Evolutionary conservation across 169 alveolate species (phyloP).

Genomic region (Eimeria mitis): DNA sequence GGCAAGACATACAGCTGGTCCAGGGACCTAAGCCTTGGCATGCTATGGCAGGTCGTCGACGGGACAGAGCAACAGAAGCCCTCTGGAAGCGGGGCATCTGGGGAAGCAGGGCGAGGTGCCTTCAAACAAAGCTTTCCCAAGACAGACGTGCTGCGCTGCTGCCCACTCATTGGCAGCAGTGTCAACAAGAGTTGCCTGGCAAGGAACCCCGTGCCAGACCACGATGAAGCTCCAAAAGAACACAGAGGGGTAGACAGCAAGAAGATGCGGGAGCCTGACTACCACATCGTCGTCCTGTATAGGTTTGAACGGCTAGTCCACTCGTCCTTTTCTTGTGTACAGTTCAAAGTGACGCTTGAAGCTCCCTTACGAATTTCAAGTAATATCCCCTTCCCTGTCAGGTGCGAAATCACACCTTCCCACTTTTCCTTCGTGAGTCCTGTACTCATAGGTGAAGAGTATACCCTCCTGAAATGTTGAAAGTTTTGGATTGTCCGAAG

Average conservation of each 20-base stretch:
- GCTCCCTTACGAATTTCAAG: slow-evolving; percentile 73
- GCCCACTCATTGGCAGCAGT: slow-evolving; percentile 13
- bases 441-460: not conserved
- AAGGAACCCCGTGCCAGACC: not conserved
- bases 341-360: slow-evolving; percentile 61
- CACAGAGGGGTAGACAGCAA: not conserved
- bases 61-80: slow-evolving; percentile 12
- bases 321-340: slow-evolving; percentile 60
- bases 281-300: slow-evolving; percentile 34
- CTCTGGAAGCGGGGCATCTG: not conserved
- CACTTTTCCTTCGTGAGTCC: not conserved
- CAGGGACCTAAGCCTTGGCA: slow-evolving; percentile 45
- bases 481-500: not conserved
- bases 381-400: slow-evolving; percentile 71
- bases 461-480: not conserved
- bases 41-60: slow-evolving; percentile 61
- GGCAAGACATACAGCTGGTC: slow-evolving; percentile 66
- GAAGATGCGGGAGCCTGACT: slow-evolving; percentile 28
- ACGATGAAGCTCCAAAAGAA: not conserved
- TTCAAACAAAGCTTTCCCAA: not conserved
- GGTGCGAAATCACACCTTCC: not conserved
- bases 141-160: slow-evolving; percentile 37
- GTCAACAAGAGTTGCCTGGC: not conserved
- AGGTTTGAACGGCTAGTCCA: slow-evolving; percentile 47
- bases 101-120: not conserved